phyloP scores from a whole-genome alignment of 2,329 filamentous ascomycete genomes.

The Aspergillus calidoustus region DNA sequence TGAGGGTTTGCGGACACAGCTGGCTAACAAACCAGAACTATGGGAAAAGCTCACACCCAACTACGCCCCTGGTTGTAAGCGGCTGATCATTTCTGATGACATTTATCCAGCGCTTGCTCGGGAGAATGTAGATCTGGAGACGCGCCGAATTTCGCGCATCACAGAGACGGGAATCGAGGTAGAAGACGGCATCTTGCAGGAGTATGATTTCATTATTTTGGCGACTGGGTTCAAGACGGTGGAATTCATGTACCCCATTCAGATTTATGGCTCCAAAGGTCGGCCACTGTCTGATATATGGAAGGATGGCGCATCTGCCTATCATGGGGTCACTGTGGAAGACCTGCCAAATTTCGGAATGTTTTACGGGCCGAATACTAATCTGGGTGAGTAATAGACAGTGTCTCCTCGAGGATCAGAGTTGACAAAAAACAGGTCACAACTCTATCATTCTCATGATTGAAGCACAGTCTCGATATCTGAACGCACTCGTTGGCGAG shows the following conservation, averaged over 20 bases:
- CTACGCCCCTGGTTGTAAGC: slow-evolving; percentile 60
- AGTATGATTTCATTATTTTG: slow-evolving; percentile 61
- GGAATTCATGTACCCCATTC: slow-evolving; percentile 63
- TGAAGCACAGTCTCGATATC: slow-evolving; percentile 60
- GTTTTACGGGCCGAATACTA: slow-evolving; percentile 64
- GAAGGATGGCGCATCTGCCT: slow-evolving; percentile 56
- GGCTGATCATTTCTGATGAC: slow-evolving; percentile 60
- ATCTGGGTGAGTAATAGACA: slow-evolving; percentile 38
- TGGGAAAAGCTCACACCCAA: slow-evolving; percentile 60
- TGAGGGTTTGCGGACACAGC: slow-evolving; percentile 50
- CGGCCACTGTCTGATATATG: slow-evolving; percentile 56
- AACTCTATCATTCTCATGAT: slow-evolving; percentile 66
- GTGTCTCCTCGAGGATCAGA: not conserved
- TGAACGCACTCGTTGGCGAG: slow-evolving; percentile 55
- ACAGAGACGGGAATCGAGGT: slow-evolving; percentile 55
- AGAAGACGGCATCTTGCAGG: slow-evolving; percentile 42
- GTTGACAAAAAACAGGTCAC: slow-evolving; percentile 44
- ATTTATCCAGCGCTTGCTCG: slow-evolving; percentile 57
- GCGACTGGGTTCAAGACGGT: slow-evolving; percentile 64
- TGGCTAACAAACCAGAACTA: slow-evolving; percentile 55
- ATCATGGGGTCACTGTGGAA: slow-evolving; percentile 57
- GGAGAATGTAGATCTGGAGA: slow-evolving; percentile 59
- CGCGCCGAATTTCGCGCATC: slow-evolving; percentile 52
- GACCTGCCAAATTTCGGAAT: slow-evolving; percentile 61
- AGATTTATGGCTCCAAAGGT: slow-evolving; percentile 53